Percentiles rank a stretch among this genome's conserved stretches.
These are phyloP conservation scores for Trichoderma sp. DNA, from an alignment of 2,329 filamentous ascomycete genomes.

Conservation along the genomic window DNA sequence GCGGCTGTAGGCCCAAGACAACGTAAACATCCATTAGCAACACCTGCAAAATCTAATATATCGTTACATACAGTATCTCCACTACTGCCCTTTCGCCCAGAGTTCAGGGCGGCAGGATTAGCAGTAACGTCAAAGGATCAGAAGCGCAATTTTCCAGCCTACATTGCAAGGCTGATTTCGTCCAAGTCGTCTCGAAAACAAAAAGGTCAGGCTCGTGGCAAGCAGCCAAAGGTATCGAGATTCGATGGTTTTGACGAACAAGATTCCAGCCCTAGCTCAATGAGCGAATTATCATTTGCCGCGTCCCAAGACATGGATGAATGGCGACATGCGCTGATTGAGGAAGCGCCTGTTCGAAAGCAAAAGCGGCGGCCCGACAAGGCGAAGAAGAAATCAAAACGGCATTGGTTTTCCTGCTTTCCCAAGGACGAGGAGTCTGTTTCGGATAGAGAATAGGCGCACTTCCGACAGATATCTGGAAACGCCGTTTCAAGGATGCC, in stretches of 20 bases:
- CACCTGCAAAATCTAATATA: slow-evolving; percentile 42
- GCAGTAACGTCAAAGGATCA: slow-evolving; percentile 56
- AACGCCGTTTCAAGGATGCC: slow-evolving; percentile 8
- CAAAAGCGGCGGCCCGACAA: slow-evolving; percentile 25
- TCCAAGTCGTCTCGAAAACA: slow-evolving; percentile 22
- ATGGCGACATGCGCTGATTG: slow-evolving; percentile 40
- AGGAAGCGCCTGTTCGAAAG: slow-evolving; percentile 34
- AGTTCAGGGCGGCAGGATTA: slow-evolving; percentile 57
- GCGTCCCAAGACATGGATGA: slow-evolving; percentile 35
- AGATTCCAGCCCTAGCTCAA: slow-evolving; percentile 31
- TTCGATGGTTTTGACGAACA: slow-evolving; percentile 36
- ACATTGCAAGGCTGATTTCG: slow-evolving; percentile 28
- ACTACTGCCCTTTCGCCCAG: slow-evolving; percentile 54
- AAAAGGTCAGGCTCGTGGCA: neutral
- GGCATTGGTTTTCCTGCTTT: slow-evolving; percentile 38
- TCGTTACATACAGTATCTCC: slow-evolving; percentile 55
- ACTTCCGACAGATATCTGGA: slow-evolving; percentile 27
- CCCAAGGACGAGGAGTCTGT: slow-evolving; percentile 30
- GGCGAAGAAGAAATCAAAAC: slow-evolving; percentile 26
- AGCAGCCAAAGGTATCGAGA: slow-evolving; percentile 30
- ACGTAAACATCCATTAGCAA: slow-evolving; percentile 43
- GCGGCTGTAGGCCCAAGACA: slow-evolving; percentile 43
- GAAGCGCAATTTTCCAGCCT: slow-evolving; percentile 38
- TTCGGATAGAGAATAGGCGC: slow-evolving; percentile 32
- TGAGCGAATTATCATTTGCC: slow-evolving; percentile 39